Base-by-base conservation (phyloP, 768 basidiomycete genomes). In the Trametes maxima region DNA sequence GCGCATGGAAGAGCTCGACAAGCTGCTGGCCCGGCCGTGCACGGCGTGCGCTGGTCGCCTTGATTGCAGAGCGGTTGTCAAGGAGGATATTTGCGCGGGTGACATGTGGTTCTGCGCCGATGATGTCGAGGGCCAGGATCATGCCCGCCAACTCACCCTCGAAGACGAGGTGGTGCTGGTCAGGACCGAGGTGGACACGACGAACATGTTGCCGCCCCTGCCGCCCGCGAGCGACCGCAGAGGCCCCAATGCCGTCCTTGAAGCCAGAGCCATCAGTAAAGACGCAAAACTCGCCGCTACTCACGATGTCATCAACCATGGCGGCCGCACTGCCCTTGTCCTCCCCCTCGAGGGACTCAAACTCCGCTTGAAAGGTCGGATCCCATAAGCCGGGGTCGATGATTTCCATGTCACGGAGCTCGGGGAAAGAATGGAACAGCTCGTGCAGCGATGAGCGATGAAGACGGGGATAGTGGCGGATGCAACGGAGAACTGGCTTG, bases 371-470 rank as follows among this genome's bases (percentile, higher is more conserved):
- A 8, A 33, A 33, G 28, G 28, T 8, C 8, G 28, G 40, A 12
- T 11, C 40, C 6, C 59, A 19, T 6, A 54, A 44, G 6, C 70
- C 25, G 1, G 35, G 40, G 40, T 25, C 22, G 37, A 19, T 14
- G 52, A 55, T 17, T 11, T 3, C 61, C 3, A 70, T 2, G 54
- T 54, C 0, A 61, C 58, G n/a, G 22, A 73, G 46, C 2, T 57
- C 10, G 5, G 42, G 10, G 51, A 59, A 68, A 11, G 42, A 8
- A 6, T 62, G 49, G 33, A 72, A 37, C 17, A 69, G 59, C 14
- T 63, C 50, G 46, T 73, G 73, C 6, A 74, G 56, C 0, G 70
- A 63, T 0, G 65, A 57, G 10, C 49, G 59, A 46, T 74, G 71
- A 3, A 44, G 21, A 35, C 61, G 65, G 17, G 62, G 57, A 19